phyloP scores from a whole-genome alignment of 2,329 filamentous ascomycete species.

The Teratosphaeriaceae sp. region DNA sequence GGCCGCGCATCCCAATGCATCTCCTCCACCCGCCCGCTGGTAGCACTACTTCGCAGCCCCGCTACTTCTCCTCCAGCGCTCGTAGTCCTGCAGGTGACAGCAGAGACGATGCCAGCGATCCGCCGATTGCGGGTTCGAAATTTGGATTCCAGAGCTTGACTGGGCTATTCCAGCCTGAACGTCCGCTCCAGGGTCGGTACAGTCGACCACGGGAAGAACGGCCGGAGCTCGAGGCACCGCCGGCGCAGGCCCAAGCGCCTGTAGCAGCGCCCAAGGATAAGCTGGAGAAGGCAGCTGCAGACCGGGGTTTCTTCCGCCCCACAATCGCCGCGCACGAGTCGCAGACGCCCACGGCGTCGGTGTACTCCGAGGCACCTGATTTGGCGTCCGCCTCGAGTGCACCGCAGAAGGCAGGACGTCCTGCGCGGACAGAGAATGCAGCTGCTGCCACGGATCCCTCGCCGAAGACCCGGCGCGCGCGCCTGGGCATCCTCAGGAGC shows the following conservation, averaged over 20 bases:
- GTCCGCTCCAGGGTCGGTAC: slow-evolving; percentile 16
- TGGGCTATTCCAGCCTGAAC: slow-evolving; percentile 16
- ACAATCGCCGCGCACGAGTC: too few species aligned
- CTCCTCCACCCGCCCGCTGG: slow-evolving; percentile 4
- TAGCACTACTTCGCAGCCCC: slow-evolving; percentile 5
- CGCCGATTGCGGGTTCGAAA: slow-evolving; percentile 12
- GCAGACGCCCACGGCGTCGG: too few species aligned
- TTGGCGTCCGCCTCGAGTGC: too few species aligned
- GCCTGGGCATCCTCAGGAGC: too few species aligned
- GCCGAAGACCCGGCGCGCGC: too few species aligned
- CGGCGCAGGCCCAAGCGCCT: not conserved
- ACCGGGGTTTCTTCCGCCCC: too few species aligned
- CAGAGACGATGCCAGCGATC: slow-evolving; percentile 1
- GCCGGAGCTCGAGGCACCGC: slow-evolving; percentile 4
- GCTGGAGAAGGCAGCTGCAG: too few species aligned
- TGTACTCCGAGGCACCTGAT: too few species aligned
- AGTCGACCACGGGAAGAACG: slow-evolving; percentile 16
- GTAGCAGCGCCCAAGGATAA: not conserved
- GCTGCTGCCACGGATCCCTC: too few species aligned
- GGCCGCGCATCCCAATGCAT: slow-evolving; percentile 11
- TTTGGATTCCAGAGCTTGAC: slow-evolving; percentile 26
- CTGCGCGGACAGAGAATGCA: too few species aligned
- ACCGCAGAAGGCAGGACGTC: too few species aligned
- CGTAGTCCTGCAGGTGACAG: slow-evolving; percentile 1
- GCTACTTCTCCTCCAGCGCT: slow-evolving; percentile 17